Conservation (phyloP, 2,329 filamentous ascomycete species). For the Colletotrichum gloeosporioides region DNA sequence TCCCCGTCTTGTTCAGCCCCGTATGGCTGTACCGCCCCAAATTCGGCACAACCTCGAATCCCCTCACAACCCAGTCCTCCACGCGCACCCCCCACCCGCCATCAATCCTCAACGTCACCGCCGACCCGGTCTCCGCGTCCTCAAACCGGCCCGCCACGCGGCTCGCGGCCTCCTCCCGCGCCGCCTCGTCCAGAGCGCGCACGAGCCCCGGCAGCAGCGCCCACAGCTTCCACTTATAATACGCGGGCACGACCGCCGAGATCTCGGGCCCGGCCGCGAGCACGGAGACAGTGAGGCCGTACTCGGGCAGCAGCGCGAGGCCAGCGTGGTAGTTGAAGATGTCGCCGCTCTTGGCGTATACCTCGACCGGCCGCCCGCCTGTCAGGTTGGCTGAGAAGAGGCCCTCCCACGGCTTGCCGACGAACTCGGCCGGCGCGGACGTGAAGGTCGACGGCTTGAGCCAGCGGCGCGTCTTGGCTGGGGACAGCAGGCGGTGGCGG, state of each 20-base stretch:
- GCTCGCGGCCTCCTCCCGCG: conserved; percentile 37
- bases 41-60: conserved; percentile 42
- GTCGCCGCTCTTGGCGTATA: conserved; percentile 53
- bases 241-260: conserved; percentile 9
- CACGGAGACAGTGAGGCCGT: conserved; percentile 46
- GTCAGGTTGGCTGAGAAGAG: conserved; percentile 40
- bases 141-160: conserved; percentile 42
- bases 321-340: conserved; percentile 44
- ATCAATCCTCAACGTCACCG: conserved; percentile 41
- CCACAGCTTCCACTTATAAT: neutral
- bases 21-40: conserved; percentile 30
- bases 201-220: conserved; percentile 37
- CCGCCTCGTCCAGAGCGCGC: conserved; percentile 47
- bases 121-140: conserved; percentile 43
- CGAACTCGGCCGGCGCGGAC: conserved; percentile 37
- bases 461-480: conserved; percentile 46
- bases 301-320: conserved; percentile 50
- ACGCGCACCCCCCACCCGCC: conserved; percentile 44
- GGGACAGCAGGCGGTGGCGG: conserved; percentile 43
- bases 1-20: neutral
- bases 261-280: conserved; percentile 36
- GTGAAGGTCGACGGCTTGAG: conserved; percentile 47
- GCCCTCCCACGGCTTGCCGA: conserved; percentile 56
- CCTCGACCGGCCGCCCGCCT: conserved; percentile 44
- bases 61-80: conserved; percentile 42